Conservation (phyloP, 164 flowering plant species). For the Paratinospora sagittata region DNA sequence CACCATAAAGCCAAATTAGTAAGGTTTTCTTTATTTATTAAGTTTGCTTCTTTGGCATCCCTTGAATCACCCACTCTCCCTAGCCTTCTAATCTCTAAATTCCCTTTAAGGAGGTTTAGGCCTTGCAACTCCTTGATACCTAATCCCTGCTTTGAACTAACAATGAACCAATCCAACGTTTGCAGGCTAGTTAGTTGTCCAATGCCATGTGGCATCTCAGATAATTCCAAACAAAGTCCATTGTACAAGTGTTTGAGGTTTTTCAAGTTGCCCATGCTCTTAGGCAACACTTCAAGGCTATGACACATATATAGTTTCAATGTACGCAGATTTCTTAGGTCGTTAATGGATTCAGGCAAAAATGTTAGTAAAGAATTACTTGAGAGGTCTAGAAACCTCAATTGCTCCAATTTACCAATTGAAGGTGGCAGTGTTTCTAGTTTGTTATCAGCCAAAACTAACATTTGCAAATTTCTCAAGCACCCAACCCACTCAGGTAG, state of each 20-base stretch:
- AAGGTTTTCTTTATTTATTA: background rate
- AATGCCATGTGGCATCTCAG: too few relatives aligned
- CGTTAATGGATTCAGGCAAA: background rate
- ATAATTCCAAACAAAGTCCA: background rate
- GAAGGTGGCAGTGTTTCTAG: background rate
- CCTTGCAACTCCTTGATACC: slow-evolving; percentile 11
- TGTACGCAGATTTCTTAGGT: background rate
- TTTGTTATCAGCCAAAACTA: background rate
- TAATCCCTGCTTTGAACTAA: too few relatives aligned
- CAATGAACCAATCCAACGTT: too few relatives aligned
- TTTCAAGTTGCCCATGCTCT: too few relatives aligned
- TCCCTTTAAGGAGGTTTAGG: slow-evolving; percentile 8
- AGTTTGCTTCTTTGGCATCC: too few relatives aligned
- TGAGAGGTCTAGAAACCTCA: background rate
- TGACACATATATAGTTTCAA: background rate
- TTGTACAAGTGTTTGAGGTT: slow-evolving; percentile 5
- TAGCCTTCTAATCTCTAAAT: background rate
- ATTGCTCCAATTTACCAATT: background rate
- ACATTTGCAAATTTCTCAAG: slow-evolving; percentile 1
- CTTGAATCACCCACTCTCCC: background rate
- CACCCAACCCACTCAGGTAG: background rate
- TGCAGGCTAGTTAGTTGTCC: too few relatives aligned
- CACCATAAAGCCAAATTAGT: background rate
- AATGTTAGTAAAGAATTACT: background rate
- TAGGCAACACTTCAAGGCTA: background rate